phyloP scores from a whole-genome alignment of 2,329 filamentous ascomycete genomes.

The Aspergillus novofumigatus region DNA sequence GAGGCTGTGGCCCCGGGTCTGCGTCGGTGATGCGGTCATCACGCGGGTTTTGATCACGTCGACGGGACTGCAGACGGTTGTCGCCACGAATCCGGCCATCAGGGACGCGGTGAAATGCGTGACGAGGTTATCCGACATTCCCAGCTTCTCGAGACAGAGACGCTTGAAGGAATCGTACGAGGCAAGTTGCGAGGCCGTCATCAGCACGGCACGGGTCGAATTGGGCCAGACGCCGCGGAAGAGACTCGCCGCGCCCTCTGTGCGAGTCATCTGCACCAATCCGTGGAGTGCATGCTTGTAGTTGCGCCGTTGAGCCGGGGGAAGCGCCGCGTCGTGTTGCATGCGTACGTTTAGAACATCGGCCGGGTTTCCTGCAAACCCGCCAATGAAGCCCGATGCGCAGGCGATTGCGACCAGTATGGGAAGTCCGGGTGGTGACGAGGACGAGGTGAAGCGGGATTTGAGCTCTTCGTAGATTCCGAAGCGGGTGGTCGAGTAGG shows the following conservation, averaged over 20 bases:
- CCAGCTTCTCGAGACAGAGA: slow-evolving; percentile 48
- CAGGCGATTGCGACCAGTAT: slow-evolving; percentile 80
- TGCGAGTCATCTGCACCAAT: slow-evolving; percentile 76
- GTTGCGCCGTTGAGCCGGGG: slow-evolving; percentile 68
- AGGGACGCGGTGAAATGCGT: slow-evolving; percentile 62
- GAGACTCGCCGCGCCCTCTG: slow-evolving; percentile 71
- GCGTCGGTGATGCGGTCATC: slow-evolving; percentile 52
- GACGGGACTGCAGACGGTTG: slow-evolving; percentile 63
- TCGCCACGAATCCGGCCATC: slow-evolving; percentile 62
- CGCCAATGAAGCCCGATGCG: slow-evolving; percentile 80
- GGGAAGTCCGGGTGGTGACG: slow-evolving; percentile 60
- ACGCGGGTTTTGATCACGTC: slow-evolving; percentile 65
- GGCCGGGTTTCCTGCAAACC: slow-evolving; percentile 86
- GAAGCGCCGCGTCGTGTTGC: slow-evolving; percentile 86
- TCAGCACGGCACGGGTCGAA: slow-evolving; percentile 58
- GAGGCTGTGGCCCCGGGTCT: slow-evolving; percentile 43
- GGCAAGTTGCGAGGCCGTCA: slow-evolving; percentile 62
- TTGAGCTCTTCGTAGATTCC: slow-evolving; percentile 96
- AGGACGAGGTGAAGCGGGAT: slow-evolving; percentile 55
- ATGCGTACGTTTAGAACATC: slow-evolving; percentile 98
- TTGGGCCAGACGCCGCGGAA: slow-evolving; percentile 73
- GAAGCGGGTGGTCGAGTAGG: slow-evolving; percentile 94
- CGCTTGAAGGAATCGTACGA: slow-evolving; percentile 63
- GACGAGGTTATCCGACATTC: slow-evolving; percentile 52
- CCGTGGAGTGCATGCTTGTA: slow-evolving; percentile 89